A percentile compares a stretch with the other conserved stretches of the same genome.
These are phyloP conservation scores for Hemerocallis citrina DNA, from an alignment of 106 monocot species.

Conservation along the genomic window DNA sequence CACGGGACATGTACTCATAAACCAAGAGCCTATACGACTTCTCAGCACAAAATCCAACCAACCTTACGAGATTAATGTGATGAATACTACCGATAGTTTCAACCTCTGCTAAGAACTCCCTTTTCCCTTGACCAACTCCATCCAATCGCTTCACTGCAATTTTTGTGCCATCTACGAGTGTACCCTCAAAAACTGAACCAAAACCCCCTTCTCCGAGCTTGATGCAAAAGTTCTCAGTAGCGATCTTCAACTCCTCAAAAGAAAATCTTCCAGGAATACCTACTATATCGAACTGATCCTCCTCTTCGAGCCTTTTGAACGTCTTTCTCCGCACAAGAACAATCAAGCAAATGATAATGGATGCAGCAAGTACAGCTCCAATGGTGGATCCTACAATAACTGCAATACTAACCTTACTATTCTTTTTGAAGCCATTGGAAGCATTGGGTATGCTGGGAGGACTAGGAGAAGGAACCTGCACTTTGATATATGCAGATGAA, in stretches of 20 bases:
- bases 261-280: slow-evolving; percentile 34
- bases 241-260: slow-evolving; percentile 21
- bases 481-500: too few relatives aligned
- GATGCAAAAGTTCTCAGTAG: slow-evolving; percentile 34
- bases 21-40: slow-evolving; percentile 17
- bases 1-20: slow-evolving; percentile 21
- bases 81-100: slow-evolving; percentile 21
- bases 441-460: too few relatives aligned
- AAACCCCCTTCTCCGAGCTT: slow-evolving; percentile 62
- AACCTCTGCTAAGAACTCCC: slow-evolving; percentile 25
- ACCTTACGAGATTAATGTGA: slow-evolving; percentile 20
- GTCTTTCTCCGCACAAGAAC: background rate
- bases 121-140: slow-evolving; percentile 25
- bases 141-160: slow-evolving; percentile 46
- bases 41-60: slow-evolving; percentile 23
- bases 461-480: too few relatives aligned
- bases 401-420: too few relatives aligned
- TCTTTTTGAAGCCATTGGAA: too few relatives aligned
- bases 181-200: slow-evolving; percentile 57
- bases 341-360: background rate
- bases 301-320: background rate
- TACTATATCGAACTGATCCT: slow-evolving; percentile 25
- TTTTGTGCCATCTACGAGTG: slow-evolving; percentile 15
- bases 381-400: too few relatives aligned
- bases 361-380: too few relatives aligned